These are phyloP conservation scores for Xanthoconium separans DNA, from an alignment of 1,284 basidiomycete species.

Conservation along the genomic window DNA sequence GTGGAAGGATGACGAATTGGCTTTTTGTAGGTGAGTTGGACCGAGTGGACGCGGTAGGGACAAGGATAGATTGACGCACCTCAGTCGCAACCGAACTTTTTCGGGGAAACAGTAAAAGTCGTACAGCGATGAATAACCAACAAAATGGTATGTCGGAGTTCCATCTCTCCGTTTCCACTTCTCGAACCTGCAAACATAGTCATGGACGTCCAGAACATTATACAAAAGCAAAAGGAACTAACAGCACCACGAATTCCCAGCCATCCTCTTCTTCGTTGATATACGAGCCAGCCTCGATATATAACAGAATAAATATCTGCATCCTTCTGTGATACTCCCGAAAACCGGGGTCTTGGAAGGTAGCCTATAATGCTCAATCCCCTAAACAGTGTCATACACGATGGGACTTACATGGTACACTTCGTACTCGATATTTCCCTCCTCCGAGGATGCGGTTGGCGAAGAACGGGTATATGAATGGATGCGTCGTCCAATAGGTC, in stretches of 20 bases:
- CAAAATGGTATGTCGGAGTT: conserved; percentile 79
- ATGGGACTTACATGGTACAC: conserved; percentile 71
- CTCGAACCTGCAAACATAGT: conserved; percentile 62
- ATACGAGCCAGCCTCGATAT: conserved; percentile 95
- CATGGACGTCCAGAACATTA: neutral
- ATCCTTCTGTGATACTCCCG: conserved; percentile 90
- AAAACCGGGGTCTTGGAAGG: conserved; percentile 88
- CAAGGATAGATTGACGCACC: conserved; percentile 45
- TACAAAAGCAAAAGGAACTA: conserved; percentile 32
- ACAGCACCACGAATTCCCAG: conserved; percentile 88
- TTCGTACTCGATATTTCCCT: conserved; percentile 71
- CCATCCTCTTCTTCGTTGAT: conserved; percentile 86
- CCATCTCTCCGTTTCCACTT: conserved; percentile 64
- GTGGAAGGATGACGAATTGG: conserved; percentile 93
- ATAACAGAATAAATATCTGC: conserved; percentile 93
- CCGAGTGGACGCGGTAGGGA: neutral
- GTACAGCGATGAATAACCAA: conserved; percentile 89
- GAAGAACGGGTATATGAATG: conserved; percentile 68
- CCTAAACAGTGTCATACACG: conserved; percentile 1
- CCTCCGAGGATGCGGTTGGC: conserved; percentile 34
- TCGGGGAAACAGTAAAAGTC: conserved; percentile 95
- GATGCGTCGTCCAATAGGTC: conserved; percentile 75
- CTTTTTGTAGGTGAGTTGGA: conserved; percentile 36
- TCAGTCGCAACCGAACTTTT: conserved; percentile 79
- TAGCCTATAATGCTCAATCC: conserved; percentile 49